Conservation (phyloP, 2,329 filamentous ascomycete genomes). For the Fusarium multiceps region DNA sequence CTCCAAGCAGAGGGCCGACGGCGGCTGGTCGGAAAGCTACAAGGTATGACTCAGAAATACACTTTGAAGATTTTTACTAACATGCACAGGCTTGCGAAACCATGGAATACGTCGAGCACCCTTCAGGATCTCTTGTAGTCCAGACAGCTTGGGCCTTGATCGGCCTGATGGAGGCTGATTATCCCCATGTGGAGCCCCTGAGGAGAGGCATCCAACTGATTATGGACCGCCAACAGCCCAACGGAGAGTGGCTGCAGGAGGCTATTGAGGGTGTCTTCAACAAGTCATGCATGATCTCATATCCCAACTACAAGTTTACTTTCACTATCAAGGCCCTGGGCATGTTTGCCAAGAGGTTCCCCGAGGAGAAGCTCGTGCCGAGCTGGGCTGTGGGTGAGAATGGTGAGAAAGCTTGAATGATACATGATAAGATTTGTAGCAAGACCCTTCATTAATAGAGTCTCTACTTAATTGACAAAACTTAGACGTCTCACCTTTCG, state of each 20-base stretch:
- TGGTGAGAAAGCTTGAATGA: not conserved
- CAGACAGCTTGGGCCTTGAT: slow-evolving; percentile 94
- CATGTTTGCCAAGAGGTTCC: slow-evolving; percentile 82
- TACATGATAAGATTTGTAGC: too few relatives aligned
- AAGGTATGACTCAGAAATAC: slow-evolving; percentile 57
- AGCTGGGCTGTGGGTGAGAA: slow-evolving; percentile 19
- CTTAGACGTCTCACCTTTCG: too few relatives aligned
- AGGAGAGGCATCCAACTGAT: slow-evolving; percentile 81
- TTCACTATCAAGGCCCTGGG: slow-evolving; percentile 95
- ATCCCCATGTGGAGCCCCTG: slow-evolving; percentile 78
- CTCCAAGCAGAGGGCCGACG: slow-evolving; percentile 85
- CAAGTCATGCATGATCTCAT: slow-evolving; percentile 99
- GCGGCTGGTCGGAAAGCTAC: slow-evolving; percentile 98
- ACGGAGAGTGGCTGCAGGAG: slow-evolving; percentile 96
- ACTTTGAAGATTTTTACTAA: slow-evolving; percentile 25
- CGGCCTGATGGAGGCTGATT: slow-evolving; percentile 83
- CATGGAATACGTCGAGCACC: slow-evolving; percentile 79
- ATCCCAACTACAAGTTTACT: slow-evolving; percentile 98
- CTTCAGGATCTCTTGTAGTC: slow-evolving; percentile 84
- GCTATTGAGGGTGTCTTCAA: slow-evolving; percentile 99
- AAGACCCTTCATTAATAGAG: too few relatives aligned
- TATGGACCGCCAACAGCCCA: slow-evolving; percentile 84
- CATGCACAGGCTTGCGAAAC: slow-evolving; percentile 75
- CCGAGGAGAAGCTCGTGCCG: slow-evolving; percentile 66
- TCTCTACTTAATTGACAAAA: too few relatives aligned